Percentiles rank a stretch among this genome's conserved stretches.
phyloP scores from a whole-genome alignment of 2,329 filamentous ascomycete species.

The Achaetomium macrosporum region DNA sequence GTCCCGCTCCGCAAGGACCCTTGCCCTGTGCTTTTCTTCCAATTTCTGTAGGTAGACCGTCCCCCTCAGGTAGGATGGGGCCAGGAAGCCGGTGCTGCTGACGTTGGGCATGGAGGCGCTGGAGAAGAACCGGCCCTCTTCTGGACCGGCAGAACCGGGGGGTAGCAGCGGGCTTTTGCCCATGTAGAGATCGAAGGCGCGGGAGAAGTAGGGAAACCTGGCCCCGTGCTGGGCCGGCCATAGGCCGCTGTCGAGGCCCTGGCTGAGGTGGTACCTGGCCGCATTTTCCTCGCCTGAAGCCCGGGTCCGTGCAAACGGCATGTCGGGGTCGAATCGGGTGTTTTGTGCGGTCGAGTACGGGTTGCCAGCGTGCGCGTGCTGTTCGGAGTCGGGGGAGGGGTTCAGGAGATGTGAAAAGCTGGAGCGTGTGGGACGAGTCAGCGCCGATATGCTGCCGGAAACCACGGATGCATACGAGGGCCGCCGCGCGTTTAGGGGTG shows the following conservation, averaged over 20 bases:
- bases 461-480: conserved; percentile 40
- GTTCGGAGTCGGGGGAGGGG: conserved; percentile 36
- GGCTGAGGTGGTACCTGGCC: conserved; percentile 11
- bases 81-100: conserved; percentile 56
- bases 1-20: conserved; percentile 45
- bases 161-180: conserved; percentile 22
- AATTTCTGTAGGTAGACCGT: conserved; percentile 75
- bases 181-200: conserved; percentile 48
- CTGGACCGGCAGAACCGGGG: conserved; percentile 12
- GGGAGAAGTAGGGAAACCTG: conserved; percentile 42
- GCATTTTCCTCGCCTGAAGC: conserved; percentile 18
- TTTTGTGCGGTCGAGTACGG: conserved; percentile 27
- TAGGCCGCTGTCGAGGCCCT: conserved; percentile 7
- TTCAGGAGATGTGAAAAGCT: conserved; percentile 52
- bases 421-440: conserved; percentile 32
- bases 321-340: conserved; percentile 15
- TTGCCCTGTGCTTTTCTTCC: conserved; percentile 62
- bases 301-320: conserved; percentile 11
- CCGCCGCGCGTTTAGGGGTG: conserved; percentile 31
- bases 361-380: conserved; percentile 26
- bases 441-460: conserved; percentile 34
- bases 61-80: conserved; percentile 74
- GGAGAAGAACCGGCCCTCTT: conserved; percentile 19
- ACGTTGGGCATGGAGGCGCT: conserved; percentile 4
- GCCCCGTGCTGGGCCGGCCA: conserved; percentile 29